Conservation (phyloP, 345 rosid species). For the Populus simonii region DNA sequence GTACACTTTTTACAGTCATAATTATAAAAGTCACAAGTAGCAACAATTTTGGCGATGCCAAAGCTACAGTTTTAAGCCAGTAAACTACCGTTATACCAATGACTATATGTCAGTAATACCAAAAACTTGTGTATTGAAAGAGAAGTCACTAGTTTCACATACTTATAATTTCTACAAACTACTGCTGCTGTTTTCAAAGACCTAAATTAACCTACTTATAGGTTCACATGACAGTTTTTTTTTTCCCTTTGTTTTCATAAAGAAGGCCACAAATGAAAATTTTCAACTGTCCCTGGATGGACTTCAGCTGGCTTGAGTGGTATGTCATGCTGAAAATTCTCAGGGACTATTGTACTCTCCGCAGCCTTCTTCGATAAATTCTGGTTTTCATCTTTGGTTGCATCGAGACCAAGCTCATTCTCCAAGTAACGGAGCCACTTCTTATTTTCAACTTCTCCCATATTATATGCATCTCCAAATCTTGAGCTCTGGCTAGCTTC, state of each 20-base stretch:
- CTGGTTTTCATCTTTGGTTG: slow-evolving; percentile 16
- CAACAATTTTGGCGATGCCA: background rate
- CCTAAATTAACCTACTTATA: background rate
- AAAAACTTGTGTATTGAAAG: background rate
- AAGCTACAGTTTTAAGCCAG: background rate
- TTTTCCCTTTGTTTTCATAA: background rate
- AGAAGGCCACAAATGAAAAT: slow-evolving; percentile 13
- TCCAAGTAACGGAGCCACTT: slow-evolving; percentile 63
- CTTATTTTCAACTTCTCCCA: slow-evolving; percentile 31
- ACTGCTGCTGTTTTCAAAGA: background rate
- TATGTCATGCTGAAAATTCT: slow-evolving; percentile 2
- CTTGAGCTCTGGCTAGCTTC: slow-evolving; percentile 26
- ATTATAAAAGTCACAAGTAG: background rate
- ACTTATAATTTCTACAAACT: background rate
- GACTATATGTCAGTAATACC: background rate
- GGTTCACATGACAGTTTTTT: background rate
- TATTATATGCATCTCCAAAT: slow-evolving; percentile 12
- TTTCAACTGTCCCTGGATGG: background rate
- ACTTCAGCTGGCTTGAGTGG: background rate
- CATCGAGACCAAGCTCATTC: slow-evolving; percentile 57
- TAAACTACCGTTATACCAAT: background rate
- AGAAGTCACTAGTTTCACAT: background rate
- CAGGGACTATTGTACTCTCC: background rate
- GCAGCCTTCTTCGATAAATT: background rate
- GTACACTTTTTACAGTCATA: background rate